Evolutionary conservation across 2,329 filamentous ascomycete genomes (phyloP).

Genomic region (Colletotrichum higginsianum): DNA sequence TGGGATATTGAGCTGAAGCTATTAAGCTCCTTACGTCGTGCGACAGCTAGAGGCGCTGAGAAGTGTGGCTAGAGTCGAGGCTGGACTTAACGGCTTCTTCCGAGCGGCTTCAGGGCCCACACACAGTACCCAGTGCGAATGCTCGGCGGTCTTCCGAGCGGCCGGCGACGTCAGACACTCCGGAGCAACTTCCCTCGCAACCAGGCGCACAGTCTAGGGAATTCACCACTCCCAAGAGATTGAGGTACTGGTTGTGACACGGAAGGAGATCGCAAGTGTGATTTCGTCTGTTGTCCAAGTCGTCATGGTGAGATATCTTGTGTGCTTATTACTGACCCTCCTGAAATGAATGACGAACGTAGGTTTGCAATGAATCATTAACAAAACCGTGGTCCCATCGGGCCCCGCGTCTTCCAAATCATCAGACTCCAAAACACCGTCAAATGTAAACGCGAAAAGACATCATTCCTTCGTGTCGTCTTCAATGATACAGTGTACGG

Average conservation of each 20-base stretch:
- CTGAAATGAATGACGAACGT: background rate
- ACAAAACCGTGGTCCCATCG: background rate
- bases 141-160: background rate
- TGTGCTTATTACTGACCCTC: background rate
- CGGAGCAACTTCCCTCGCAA: conserved; percentile 2
- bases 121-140: conserved; percentile 2
- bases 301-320: background rate
- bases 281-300: background rate
- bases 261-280: background rate
- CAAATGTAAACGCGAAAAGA: conserved; percentile 6
- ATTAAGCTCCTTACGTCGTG: background rate
- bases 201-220: background rate
- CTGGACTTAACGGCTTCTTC: conserved; percentile 11
- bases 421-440: background rate
- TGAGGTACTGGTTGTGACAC: background rate
- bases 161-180: background rate
- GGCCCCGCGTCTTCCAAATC: background rate
- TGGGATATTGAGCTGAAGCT: conserved; percentile 19
- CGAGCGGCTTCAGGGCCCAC: conserved; percentile 7
- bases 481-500: conserved; percentile 34
- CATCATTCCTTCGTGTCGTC: conserved; percentile 29
- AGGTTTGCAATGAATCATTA: conserved; percentile 24
- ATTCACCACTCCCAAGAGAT: background rate
- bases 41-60: conserved; percentile 10
- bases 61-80: conserved; percentile 17